These are phyloP conservation scores for Leishmania tropica DNA, from an alignment of 208 protist genomes.

Conservation along the genomic window DNA sequence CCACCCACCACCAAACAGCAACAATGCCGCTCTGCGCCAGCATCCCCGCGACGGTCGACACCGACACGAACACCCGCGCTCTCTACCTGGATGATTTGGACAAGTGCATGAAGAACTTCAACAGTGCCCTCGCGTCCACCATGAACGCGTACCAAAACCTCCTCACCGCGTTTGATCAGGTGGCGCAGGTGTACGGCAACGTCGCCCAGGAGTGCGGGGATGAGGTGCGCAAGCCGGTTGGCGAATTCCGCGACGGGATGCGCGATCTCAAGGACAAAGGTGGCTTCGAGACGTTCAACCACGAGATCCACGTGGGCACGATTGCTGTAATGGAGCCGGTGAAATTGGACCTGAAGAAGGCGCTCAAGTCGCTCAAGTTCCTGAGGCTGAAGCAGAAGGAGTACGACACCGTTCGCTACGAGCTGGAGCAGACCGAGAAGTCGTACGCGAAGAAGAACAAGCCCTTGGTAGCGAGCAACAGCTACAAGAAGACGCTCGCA, in stretches of 20 bases:
- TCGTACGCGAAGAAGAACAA: conserved; percentile 77
- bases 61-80: conserved; percentile 45
- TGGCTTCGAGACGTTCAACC: conserved; percentile 56
- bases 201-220: conserved; percentile 35
- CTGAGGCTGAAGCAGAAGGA: conserved; percentile 44
- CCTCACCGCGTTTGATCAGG: conserved; percentile 53
- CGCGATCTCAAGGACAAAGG: conserved; percentile 61
- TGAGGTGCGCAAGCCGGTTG: conserved; percentile 25
- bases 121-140: conserved; percentile 46
- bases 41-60: conserved; percentile 48
- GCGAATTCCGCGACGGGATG: conserved; percentile 57
- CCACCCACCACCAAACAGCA: background rate
- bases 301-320: conserved; percentile 47
- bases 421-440: conserved; percentile 60
- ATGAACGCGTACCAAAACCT: conserved; percentile 60
- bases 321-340: conserved; percentile 32
- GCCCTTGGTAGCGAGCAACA: conserved; percentile 43
- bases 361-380: conserved; percentile 38
- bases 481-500: conserved; percentile 50
- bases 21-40: conserved; percentile 32
- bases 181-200: conserved; percentile 52
- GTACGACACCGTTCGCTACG: conserved; percentile 54
- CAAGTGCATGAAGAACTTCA: conserved; percentile 55
- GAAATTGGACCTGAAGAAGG: conserved; percentile 41
- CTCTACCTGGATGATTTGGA: conserved; percentile 49